These are phyloP conservation scores for Thelonectria blattea DNA, from an alignment of 2,329 filamentous ascomycete species.

Conservation along the genomic window DNA sequence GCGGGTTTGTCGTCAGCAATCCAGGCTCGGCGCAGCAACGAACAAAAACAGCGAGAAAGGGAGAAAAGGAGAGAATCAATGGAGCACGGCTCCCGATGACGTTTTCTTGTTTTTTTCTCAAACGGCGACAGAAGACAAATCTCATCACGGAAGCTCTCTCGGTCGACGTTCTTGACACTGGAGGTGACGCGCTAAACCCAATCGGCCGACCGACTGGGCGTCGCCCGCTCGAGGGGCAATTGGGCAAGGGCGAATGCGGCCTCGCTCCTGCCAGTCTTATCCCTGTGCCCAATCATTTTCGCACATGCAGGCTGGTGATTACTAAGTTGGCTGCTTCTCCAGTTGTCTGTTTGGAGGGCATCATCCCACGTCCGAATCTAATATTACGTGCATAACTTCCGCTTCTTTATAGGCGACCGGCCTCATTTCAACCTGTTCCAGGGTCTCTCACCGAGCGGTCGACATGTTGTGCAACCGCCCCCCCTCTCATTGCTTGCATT, in stretches of 20 bases:
- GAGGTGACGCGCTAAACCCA: constrained; percentile 32
- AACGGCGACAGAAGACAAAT: constrained; percentile 13
- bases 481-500: not conserved
- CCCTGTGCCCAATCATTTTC: constrained; percentile 27
- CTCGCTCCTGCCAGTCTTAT: not conserved
- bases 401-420: not conserved
- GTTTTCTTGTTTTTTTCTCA: constrained; percentile 2
- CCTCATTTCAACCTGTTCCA: not conserved
- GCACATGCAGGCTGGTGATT: constrained; percentile 31
- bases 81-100: constrained; percentile 1
- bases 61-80: not conserved
- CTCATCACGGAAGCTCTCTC: constrained; percentile 30
- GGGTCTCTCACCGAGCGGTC: not conserved
- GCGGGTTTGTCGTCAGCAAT: constrained; percentile 4
- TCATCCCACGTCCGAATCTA: not conserved
- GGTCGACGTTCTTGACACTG: constrained; percentile 37
- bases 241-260: not conserved
- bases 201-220: constrained; percentile 35
- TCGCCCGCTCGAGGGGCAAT: not conserved
- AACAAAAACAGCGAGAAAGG: not conserved
- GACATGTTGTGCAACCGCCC: not conserved
- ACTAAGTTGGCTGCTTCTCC: constrained; percentile 21
- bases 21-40: not conserved
- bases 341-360: not conserved
- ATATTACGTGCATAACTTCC: constrained; percentile 1